Evolutionary conservation across 1,284 basidiomycete species (phyloP).

Genomic region (Trichosporon coremiiforme): DNA sequence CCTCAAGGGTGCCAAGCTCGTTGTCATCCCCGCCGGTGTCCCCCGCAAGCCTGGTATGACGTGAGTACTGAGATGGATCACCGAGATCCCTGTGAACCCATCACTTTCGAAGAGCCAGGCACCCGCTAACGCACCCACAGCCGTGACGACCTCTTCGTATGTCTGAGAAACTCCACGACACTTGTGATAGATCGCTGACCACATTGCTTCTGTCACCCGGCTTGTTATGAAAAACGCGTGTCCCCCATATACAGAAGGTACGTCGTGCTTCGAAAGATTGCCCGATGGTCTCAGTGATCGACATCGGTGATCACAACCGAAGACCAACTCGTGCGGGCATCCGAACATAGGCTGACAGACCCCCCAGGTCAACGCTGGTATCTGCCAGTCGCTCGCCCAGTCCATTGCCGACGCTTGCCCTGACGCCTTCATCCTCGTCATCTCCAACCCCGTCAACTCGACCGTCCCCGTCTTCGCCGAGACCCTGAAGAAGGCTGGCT

Average conservation of each 20-base stretch:
- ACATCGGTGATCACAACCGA: neutral
- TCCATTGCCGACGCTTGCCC: constrained; percentile 84
- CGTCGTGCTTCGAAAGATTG: constrained; percentile 17
- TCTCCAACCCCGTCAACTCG: constrained; percentile 81
- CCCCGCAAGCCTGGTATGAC: constrained; percentile 77
- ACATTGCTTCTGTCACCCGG: constrained; percentile 1
- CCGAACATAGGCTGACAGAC: neutral
- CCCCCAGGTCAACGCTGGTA: constrained; percentile 55
- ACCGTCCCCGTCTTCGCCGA: constrained; percentile 97
- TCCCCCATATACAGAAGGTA: constrained; percentile 37
- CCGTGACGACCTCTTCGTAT: constrained; percentile 97
- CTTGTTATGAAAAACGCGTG: neutral
- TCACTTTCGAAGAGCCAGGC: neutral
- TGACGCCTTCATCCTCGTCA: constrained; percentile 88
- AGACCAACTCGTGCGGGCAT: neutral
- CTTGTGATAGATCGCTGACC: constrained; percentile 12
- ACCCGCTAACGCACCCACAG: constrained; percentile 27
- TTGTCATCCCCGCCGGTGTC: constrained; percentile 97
- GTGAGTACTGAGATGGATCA: constrained; percentile 56
- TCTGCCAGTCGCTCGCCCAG: constrained; percentile 92
- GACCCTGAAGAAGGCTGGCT: constrained; percentile 88
- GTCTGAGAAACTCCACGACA: constrained; percentile 48
- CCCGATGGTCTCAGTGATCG: neutral
- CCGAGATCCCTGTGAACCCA: neutral
- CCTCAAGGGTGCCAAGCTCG: constrained; percentile 62